Conservation (phyloP, 805 yeast species). For the Phaffomyces antillensis region DNA sequence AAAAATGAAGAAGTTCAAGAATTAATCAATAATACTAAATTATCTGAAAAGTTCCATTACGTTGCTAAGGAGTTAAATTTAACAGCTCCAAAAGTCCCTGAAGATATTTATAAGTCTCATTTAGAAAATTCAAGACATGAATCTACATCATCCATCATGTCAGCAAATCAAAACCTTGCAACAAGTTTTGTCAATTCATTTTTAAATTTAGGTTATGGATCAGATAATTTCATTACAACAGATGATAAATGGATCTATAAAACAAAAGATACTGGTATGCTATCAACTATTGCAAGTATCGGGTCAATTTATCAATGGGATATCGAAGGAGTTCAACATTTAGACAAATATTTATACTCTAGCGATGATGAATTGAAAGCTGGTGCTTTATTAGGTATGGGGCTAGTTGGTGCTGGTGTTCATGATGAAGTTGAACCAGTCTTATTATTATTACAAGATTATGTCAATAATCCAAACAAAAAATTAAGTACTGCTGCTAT, state of each 20-base stretch:
- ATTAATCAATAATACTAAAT: conserved; percentile 70
- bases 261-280: conserved; percentile 88
- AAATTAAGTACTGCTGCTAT: conserved; percentile 74
- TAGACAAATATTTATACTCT: conserved; percentile 84
- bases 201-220: conserved; percentile 84
- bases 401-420: conserved; percentile 84
- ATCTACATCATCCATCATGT: conserved; percentile 49
- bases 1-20: conserved; percentile 73
- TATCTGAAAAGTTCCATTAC: conserved; percentile 74
- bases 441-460: conserved; percentile 76
- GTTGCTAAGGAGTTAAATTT: conserved; percentile 82
- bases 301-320: conserved; percentile 94
- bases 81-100: conserved; percentile 87
- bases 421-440: conserved; percentile 96
- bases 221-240: conserved; percentile 71
- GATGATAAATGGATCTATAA: conserved; percentile 87
- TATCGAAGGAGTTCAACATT: conserved; percentile 79
- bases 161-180: conserved; percentile 93
- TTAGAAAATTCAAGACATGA: conserved; percentile 54
- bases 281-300: conserved; percentile 83
- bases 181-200: conserved; percentile 91
- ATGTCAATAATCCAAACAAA: conserved; percentile 56
- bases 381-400: conserved; percentile 94
- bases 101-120: conserved; percentile 88
- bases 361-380: conserved; percentile 85